Base-by-base conservation (phyloP, 805 yeast species). In the Candida ipomoeae region DNA sequence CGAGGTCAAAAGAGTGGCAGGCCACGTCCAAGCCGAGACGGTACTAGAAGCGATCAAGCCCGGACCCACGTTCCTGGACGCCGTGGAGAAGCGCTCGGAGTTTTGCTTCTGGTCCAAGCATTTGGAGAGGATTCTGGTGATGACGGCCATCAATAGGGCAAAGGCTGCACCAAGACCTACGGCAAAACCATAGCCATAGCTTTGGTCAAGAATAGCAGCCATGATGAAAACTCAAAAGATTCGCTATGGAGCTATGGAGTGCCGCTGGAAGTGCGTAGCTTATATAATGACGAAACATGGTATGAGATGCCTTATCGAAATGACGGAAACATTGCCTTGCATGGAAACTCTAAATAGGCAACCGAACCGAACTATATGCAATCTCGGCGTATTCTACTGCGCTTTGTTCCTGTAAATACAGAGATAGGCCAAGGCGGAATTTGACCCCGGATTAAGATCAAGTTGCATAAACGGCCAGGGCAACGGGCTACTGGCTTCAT, bases 1-100 rank as follows among this genome's bases (percentile, higher is more conserved):
- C 15, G 46, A 44, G 17, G 46, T 44, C 33, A 44, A 44, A 31
- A 52, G 52, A 1, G 95, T 87, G n/a, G 75, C 52, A 6, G 52
- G 52, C 52, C 52, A 49, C 2, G 49, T 49, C 52, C 52, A 49
- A 7, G 52, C 52, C 2, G 52, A 49, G 6, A 49, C 50, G 2
- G 52, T 49, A 46, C 52, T 49, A 13, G 52, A 49, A 6, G 52
- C 38, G 14, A 49, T 49, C 41, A 49, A 46, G 1, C 52, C 52
- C 11, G 50, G 45, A 14, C 40, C 43, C 38, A 49, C 52, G 18
- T 49, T 49, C 40, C 52, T 45, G 26, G 52, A 49, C 6, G 52
- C 52, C 2, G 52, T 49, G 18, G 50, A 49, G 13, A 49, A 49
- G 26, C 59, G 49, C 29, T 49, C 52, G n/a, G 52, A 49, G 18